Evolutionary conservation across 768 basidiomycete species (phyloP).

Genomic region (Lepiota brunneoincarnata): DNA sequence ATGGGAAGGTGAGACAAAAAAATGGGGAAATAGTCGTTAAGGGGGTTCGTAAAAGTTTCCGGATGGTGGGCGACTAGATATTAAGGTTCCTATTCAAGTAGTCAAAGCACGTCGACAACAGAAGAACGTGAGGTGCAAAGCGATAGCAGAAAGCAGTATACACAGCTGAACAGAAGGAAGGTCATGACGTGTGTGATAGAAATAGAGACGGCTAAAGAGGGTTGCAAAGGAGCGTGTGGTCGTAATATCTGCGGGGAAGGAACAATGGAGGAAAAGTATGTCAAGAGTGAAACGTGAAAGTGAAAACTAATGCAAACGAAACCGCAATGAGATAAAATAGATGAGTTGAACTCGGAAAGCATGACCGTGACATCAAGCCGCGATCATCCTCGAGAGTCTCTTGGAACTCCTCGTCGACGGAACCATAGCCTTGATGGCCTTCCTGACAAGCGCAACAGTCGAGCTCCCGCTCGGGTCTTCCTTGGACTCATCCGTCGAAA

Average conservation of each 20-base stretch:
- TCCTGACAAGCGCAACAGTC: conserved; percentile 57
- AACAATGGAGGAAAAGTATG: not conserved
- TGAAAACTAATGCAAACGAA: not conserved
- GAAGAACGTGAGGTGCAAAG: not conserved
- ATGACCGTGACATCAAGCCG: conserved; percentile 9
- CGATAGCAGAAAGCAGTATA: not conserved
- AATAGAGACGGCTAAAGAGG: not conserved
- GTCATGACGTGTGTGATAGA: not conserved
- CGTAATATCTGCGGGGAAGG: not conserved
- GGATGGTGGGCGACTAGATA: not conserved
- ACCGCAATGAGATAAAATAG: not conserved
- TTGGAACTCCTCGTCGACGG: conserved; percentile 27
- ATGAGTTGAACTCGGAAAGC: not conserved
- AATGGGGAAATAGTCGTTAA: not conserved
- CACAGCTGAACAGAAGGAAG: not conserved
- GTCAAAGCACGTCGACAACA: not conserved
- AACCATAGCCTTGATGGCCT: conserved; percentile 76
- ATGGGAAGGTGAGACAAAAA: not conserved
- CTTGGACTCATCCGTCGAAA: conserved; percentile 21
- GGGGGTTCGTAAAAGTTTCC: not conserved
- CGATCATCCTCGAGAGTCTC: conserved; percentile 11
- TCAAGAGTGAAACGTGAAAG: not conserved
- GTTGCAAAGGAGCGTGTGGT: conserved; percentile 9
- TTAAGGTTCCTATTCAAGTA: not conserved
- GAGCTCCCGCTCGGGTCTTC: conserved; percentile 47